Evolutionary conservation across 2,329 filamentous ascomycete species (phyloP).

Genomic region (Cryphonectria naterciae): DNA sequence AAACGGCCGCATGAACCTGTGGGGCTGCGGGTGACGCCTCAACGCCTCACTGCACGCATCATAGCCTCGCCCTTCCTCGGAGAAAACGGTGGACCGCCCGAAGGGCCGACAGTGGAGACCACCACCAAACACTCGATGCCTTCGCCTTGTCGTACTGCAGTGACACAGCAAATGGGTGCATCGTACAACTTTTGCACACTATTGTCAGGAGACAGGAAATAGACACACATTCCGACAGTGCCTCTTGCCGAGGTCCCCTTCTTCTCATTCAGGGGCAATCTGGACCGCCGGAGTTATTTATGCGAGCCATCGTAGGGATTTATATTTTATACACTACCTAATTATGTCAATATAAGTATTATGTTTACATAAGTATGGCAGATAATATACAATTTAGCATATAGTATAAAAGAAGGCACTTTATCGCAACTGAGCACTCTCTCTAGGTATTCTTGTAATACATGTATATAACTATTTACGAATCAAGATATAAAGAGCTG

Average conservation of each 20-base stretch:
- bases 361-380: neutral
- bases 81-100: constrained; percentile 5
- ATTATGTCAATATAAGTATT: neutral
- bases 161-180: neutral
- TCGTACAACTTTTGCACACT: neutral
- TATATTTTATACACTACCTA: neutral
- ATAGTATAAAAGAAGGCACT: neutral
- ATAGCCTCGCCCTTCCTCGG: neutral
- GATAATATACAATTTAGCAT: neutral
- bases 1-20: neutral
- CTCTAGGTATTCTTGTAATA: too few species aligned
- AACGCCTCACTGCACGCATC: neutral
- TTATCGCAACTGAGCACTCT: neutral
- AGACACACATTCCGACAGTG: neutral
- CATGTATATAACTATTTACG: neutral
- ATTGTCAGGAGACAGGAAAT: neutral
- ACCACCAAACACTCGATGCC: constrained; percentile 1
- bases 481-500: neutral
- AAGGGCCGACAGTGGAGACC: constrained; percentile 1
- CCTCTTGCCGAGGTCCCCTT: neutral
- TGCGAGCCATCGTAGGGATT: neutral
- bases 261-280: neutral
- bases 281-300: neutral
- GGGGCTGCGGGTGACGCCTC: neutral
- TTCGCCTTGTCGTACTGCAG: neutral